These are phyloP conservation scores for Pythium periplocum DNA, from an alignment of 352 stramenopile genomes.

Conservation along the genomic window DNA sequence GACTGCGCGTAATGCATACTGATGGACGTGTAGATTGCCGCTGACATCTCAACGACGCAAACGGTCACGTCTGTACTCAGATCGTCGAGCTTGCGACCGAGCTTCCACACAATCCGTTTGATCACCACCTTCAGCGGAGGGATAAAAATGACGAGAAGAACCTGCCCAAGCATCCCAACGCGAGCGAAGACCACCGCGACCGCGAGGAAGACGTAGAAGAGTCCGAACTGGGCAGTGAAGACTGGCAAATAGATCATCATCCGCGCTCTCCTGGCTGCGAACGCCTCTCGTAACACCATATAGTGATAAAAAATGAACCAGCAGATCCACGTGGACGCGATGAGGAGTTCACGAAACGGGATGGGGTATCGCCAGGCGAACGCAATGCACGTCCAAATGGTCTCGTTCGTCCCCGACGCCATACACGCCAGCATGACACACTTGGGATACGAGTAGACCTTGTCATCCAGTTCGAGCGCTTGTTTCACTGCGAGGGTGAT, in stretches of 20 bases:
- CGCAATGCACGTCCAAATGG: conserved; percentile 7
- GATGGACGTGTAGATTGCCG: neutral
- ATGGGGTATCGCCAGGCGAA: conserved; percentile 15
- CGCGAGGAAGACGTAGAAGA: conserved; percentile 14
- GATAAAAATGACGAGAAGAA: conserved; percentile 3
- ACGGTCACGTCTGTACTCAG: conserved; percentile 1
- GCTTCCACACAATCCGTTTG: neutral
- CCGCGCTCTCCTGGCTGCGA: conserved; percentile 4
- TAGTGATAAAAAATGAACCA: conserved; percentile 6
- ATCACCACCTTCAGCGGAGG: neutral
- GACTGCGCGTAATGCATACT: neutral
- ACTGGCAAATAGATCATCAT: conserved; percentile 11
- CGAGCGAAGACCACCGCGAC: conserved; percentile 8
- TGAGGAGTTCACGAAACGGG: conserved; percentile 14
- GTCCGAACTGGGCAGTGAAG: conserved; percentile 8
- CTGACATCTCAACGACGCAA: conserved; percentile 3
- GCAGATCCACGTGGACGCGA: conserved; percentile 3
- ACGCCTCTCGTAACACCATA: conserved; percentile 1
- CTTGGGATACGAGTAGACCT: conserved; percentile 5
- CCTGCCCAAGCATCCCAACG: conserved; percentile 1
- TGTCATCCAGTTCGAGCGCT: conserved; percentile 9
- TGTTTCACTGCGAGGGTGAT: conserved; percentile 13
- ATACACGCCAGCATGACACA: conserved; percentile 3
- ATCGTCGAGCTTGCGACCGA: neutral
- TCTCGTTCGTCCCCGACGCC: conserved; percentile 5